A percentile compares a stretch with the other conserved stretches of the same genome.
phyloP scores from a whole-genome alignment of 257 asterid genomes.

The Hygrophila difformis region DNA sequence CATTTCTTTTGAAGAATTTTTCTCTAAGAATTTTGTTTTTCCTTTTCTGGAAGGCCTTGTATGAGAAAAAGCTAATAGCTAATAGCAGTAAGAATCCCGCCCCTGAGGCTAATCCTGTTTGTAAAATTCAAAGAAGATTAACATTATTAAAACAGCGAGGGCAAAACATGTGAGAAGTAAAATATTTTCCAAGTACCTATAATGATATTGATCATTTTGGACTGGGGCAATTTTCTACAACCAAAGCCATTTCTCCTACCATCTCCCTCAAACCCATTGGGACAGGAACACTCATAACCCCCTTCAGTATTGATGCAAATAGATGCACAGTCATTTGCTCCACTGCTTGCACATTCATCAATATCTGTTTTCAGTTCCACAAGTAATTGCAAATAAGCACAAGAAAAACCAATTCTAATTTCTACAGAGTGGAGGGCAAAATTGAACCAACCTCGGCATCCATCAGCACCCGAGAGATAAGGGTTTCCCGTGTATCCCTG shows the following conservation, averaged over 20 bases:
- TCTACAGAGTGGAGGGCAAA: too few species aligned
- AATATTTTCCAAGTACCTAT: too few species aligned
- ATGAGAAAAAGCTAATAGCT: conserved; percentile 9
- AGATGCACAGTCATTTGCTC: conserved; percentile 21
- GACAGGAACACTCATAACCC: conserved; percentile 22
- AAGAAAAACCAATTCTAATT: too few species aligned
- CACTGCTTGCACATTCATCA: conserved; percentile 17
- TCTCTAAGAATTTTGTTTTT: conserved; percentile 8
- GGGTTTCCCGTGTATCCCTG: conserved; percentile 30
- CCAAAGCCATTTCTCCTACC: conserved; percentile 20
- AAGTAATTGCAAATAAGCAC: too few species aligned
- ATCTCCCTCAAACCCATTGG: conserved; percentile 11
- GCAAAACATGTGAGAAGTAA: too few species aligned
- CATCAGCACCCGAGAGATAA: conserved; percentile 29
- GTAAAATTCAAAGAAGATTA: neutral
- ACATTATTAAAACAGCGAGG: too few species aligned
- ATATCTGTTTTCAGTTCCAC: conserved; percentile 17
- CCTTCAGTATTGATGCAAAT: conserved; percentile 20
- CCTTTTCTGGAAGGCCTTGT: conserved; percentile 22
- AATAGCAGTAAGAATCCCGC: conserved; percentile 13
- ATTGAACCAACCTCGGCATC: conserved; percentile 35
- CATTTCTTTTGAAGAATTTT: conserved; percentile 20
- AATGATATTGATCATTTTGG: neutral
- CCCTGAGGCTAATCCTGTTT: conserved; percentile 20
- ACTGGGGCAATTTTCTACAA: conserved; percentile 15